Conservation (phyloP, 768 basidiomycete genomes). For the Scleroderma bovista region DNA sequence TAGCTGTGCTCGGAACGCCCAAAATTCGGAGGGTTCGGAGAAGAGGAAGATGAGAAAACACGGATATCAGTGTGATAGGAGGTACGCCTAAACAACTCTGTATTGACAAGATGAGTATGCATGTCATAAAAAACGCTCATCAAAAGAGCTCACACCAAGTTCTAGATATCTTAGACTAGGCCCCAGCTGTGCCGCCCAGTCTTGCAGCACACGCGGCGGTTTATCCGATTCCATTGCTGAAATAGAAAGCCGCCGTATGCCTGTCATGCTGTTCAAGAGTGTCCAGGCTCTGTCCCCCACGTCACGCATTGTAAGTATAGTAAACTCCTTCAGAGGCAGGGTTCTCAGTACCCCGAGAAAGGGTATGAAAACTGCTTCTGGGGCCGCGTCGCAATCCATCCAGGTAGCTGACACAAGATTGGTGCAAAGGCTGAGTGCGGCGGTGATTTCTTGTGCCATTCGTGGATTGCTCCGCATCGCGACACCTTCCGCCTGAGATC, state of each 20-base stretch:
- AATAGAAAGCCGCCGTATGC: constrained; percentile 52
- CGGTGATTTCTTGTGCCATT: constrained; percentile 42
- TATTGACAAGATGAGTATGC: constrained; percentile 7
- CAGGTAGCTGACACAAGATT: constrained; percentile 59
- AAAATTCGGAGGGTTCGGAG: constrained; percentile 56
- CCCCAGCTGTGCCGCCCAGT: constrained; percentile 53
- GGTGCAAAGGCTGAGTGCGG: constrained; percentile 50
- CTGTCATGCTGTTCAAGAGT: constrained; percentile 43
- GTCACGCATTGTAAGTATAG: constrained; percentile 51
- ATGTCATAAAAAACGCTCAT: constrained; percentile 29
- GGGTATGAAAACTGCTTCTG: constrained; percentile 20
- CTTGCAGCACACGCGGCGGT: constrained; percentile 54
- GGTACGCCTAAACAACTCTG: constrained; percentile 58
- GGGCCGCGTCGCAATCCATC: constrained; percentile 48
- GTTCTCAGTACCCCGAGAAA: constrained; percentile 39
- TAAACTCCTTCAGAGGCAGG: constrained; percentile 45
- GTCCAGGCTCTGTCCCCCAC: constrained; percentile 54
- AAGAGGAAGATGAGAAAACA: constrained; percentile 54
- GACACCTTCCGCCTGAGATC: constrained; percentile 31
- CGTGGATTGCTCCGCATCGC: constrained; percentile 36
- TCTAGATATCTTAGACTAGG: constrained; percentile 60
- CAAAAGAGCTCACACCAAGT: constrained; percentile 52
- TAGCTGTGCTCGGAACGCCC: constrained; percentile 53
- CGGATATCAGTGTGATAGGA: constrained; percentile 53
- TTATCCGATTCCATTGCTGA: constrained; percentile 65